phyloP scores from a whole-genome alignment of 2,329 filamentous ascomycete species.

The Ceratocystis harringtonii region DNA sequence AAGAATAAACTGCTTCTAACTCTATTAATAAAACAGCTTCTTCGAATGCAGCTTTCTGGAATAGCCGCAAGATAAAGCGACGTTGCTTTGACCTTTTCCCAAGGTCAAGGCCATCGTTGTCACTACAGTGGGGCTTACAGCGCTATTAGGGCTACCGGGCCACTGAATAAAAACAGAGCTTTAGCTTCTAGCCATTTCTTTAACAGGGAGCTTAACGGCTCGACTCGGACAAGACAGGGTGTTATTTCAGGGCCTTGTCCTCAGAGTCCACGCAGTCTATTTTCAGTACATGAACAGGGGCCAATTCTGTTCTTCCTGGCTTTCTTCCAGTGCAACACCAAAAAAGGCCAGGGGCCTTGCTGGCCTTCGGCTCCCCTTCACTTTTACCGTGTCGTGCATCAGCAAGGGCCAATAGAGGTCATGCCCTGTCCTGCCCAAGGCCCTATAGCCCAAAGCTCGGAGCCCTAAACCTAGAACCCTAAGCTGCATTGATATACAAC shows the following conservation, averaged over 20 bases:
- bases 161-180: background rate
- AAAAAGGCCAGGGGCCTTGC: too few species aligned
- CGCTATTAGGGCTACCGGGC: background rate
- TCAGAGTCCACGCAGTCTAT: background rate
- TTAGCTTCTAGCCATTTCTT: too few species aligned
- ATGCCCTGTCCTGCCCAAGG: too few species aligned
- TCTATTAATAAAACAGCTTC: background rate
- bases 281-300: background rate
- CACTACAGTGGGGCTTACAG: background rate
- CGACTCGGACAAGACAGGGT: conserved; percentile 10
- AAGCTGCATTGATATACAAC: too few species aligned
- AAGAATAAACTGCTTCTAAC: background rate
- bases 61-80: background rate
- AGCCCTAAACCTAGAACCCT: too few species aligned
- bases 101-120: background rate
- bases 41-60: background rate
- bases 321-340: too few species aligned
- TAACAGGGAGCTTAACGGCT: too few species aligned
- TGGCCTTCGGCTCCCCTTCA: too few species aligned
- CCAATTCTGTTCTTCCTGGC: background rate
- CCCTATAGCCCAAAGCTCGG: too few species aligned
- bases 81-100: background rate
- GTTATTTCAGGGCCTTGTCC: conserved; percentile 8
- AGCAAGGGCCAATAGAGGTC: too few species aligned
- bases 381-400: too few species aligned